Conservation (phyloP, 2,329 filamentous ascomycete genomes). For the Lecanicillium sp. region DNA sequence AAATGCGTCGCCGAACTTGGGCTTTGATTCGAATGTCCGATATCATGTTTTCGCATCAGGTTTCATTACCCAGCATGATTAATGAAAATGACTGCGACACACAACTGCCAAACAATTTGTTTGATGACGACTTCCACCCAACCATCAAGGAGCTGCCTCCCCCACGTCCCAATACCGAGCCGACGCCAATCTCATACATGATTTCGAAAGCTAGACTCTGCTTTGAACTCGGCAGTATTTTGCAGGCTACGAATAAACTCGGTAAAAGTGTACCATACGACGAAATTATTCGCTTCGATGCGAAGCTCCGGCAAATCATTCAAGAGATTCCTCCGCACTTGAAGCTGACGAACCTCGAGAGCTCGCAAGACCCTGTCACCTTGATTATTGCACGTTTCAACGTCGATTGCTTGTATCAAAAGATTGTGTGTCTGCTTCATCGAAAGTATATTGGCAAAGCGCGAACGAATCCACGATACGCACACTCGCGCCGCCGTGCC, state of each 20-base stretch:
- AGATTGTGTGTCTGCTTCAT: constrained; percentile 82
- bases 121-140: constrained; percentile 71
- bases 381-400: constrained; percentile 80
- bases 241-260: constrained; percentile 54
- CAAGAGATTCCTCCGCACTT: constrained; percentile 72
- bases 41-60: constrained; percentile 68
- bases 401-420: constrained; percentile 78
- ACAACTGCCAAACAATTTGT: constrained; percentile 66
- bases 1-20: constrained; percentile 65
- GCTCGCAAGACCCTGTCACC: constrained; percentile 71
- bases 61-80: constrained; percentile 60
- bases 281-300: constrained; percentile 54
- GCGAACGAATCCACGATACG: constrained; percentile 70
- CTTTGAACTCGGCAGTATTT: constrained; percentile 61
- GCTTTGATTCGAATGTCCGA: constrained; percentile 65
- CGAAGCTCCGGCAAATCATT: constrained; percentile 51
- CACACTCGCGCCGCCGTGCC: constrained; percentile 73
- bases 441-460: constrained; percentile 77
- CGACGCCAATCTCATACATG: constrained; percentile 72
- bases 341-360: constrained; percentile 64
- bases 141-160: constrained; percentile 59
- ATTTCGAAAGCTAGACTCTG: constrained; percentile 64
- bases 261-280: constrained; percentile 52
- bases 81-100: constrained; percentile 69
- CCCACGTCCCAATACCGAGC: constrained; percentile 57